These are phyloP conservation scores for Eucalyptus paniculata DNA, from an alignment of 345 rosid species.

Conservation along the genomic window DNA sequence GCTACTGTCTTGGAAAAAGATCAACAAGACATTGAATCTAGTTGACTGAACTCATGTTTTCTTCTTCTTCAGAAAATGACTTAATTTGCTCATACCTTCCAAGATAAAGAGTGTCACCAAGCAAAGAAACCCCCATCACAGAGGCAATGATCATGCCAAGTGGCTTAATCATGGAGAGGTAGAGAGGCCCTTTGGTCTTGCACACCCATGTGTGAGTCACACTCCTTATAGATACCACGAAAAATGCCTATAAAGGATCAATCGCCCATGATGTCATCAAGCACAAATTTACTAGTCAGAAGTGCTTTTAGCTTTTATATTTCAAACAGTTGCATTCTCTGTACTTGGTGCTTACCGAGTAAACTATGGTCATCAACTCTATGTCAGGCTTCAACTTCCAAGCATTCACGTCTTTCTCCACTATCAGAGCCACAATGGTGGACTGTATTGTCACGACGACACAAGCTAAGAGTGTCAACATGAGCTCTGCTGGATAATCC, in stretches of 20 bases:
- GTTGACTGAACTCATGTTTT: not conserved
- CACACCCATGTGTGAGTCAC: not conserved
- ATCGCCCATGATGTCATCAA: not conserved
- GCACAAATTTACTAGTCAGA: not conserved
- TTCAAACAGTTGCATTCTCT: not conserved
- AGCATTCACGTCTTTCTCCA: conserved; percentile 16
- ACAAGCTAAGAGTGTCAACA: conserved; percentile 2
- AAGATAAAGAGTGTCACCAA: not conserved
- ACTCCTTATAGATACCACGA: not conserved
- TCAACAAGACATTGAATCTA: not conserved
- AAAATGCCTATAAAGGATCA: not conserved
- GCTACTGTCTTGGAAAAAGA: not conserved
- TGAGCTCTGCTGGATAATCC: conserved; percentile 16
- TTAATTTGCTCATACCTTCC: not conserved
- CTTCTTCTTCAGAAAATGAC: not conserved
- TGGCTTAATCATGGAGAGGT: not conserved
- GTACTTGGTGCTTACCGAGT: conserved; percentile 1
- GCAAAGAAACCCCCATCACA: not conserved
- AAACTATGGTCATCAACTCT: conserved; percentile 6
- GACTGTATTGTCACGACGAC: conserved; percentile 7
- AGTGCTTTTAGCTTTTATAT: not conserved
- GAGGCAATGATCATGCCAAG: not conserved
- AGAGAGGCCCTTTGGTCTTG: not conserved
- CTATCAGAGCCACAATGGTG: conserved; percentile 1
- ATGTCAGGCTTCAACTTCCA: conserved; percentile 22